These are phyloP conservation scores for Aspergillus fumigatiaffinis DNA, from an alignment of 2,329 filamentous ascomycete genomes.

Conservation along the genomic window DNA sequence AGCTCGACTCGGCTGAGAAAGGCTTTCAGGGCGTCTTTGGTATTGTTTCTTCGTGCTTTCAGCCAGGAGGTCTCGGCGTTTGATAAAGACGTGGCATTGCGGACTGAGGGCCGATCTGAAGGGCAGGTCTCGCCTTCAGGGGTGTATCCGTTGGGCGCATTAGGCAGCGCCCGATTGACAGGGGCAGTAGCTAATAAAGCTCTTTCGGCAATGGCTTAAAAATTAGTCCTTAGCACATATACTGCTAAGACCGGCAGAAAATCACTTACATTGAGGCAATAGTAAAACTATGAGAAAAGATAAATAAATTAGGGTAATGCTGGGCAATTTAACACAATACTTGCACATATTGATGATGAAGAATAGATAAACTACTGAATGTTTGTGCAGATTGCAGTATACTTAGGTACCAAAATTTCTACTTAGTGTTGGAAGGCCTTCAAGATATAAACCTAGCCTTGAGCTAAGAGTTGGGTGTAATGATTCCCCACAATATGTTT, in stretches of 20 bases:
- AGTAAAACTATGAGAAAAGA: not conserved
- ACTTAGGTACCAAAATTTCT: not conserved
- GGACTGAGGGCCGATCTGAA: conserved; percentile 61
- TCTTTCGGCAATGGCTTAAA: not conserved
- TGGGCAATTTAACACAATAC: not conserved
- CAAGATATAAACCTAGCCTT: not conserved
- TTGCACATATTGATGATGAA: not conserved
- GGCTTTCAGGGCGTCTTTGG: conserved; percentile 66
- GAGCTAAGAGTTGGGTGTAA: not conserved
- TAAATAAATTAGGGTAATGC: not conserved
- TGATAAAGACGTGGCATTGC: conserved; percentile 62
- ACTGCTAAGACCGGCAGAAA: too few relatives aligned
- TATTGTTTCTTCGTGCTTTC: conserved; percentile 64
- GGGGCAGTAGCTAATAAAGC: not conserved
- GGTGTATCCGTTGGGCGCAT: conserved; percentile 66
- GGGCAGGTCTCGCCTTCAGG: conserved; percentile 69
- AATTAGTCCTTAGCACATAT: not conserved
- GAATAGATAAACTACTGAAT: not conserved
- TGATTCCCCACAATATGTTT: too few relatives aligned
- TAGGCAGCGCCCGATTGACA: conserved; percentile 45
- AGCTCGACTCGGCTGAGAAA: conserved; percentile 71
- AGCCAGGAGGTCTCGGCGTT: conserved; percentile 72
- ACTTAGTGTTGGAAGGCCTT: not conserved
- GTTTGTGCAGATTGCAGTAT: not conserved
- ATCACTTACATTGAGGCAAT: not conserved